Conservation (phyloP, 129 eudicot genomes). For the Tagetes erecta region DNA sequence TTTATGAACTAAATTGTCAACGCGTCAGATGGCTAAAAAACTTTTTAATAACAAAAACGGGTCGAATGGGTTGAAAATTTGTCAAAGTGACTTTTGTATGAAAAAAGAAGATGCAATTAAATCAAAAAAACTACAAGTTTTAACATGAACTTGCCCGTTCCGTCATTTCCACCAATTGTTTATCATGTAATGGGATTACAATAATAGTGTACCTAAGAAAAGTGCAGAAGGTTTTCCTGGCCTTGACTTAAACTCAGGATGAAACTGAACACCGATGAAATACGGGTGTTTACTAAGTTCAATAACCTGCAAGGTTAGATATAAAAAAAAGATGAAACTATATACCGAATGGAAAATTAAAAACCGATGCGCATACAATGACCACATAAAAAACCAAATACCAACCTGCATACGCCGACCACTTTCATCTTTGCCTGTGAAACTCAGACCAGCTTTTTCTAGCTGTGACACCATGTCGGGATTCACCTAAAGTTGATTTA, state of each 20-base stretch:
- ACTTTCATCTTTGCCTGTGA: slow-evolving; percentile 88
- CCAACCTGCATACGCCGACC: slow-evolving; percentile 89
- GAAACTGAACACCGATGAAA: slow-evolving; percentile 85
- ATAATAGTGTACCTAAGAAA: slow-evolving; percentile 63
- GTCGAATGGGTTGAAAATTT: not conserved
- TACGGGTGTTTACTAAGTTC: slow-evolving; percentile 77
- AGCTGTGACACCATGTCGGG: slow-evolving; percentile 75
- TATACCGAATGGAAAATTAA: not conserved
- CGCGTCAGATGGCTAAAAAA: not conserved
- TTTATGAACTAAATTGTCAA: not conserved
- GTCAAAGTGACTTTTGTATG: not conserved
- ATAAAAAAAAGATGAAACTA: not conserved
- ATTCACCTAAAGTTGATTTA: slow-evolving; percentile 55
- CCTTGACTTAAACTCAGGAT: slow-evolving; percentile 89
- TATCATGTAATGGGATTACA: not conserved
- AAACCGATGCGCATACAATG: not conserved
- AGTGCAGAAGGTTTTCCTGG: slow-evolving; percentile 89
- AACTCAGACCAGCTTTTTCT: slow-evolving; percentile 76
- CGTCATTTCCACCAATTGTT: not conserved
- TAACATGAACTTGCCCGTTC: not conserved
- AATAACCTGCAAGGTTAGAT: slow-evolving; percentile 50
- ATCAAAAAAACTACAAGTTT: not conserved
- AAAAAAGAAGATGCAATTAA: not conserved
- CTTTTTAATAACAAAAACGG: not conserved
- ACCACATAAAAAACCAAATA: not conserved